A percentile compares a stretch with the other conserved stretches of the same genome.
phyloP scores from a whole-genome alignment of 768 basidiomycete species.

The Coprinopsis cinerea region DNA sequence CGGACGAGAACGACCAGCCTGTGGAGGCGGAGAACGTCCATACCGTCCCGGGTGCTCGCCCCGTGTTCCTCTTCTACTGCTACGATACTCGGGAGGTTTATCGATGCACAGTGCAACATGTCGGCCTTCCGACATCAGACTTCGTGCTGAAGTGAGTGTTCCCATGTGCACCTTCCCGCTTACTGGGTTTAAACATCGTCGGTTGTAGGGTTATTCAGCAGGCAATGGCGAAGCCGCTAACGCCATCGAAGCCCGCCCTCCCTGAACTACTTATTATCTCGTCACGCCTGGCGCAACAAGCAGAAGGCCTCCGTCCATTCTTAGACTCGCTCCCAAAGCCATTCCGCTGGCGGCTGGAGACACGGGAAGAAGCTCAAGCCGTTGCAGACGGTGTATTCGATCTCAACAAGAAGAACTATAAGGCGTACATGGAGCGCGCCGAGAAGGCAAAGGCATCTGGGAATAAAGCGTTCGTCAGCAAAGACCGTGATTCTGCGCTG shows the following conservation, averaged over 20 bases:
- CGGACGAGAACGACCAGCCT: constrained; percentile 14
- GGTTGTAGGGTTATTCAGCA: constrained; percentile 19
- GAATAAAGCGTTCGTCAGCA: constrained; percentile 20
- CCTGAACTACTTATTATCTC: constrained; percentile 25
- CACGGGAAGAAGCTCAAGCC: constrained; percentile 23
- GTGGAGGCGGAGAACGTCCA: constrained; percentile 13
- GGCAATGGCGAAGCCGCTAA: constrained; percentile 25
- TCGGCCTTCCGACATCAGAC: constrained; percentile 24
- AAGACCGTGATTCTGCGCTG: constrained; percentile 22
- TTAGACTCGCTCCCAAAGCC: constrained; percentile 32
- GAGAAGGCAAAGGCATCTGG: constrained; percentile 21
- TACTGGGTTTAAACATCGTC: not conserved
- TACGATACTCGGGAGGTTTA: constrained; percentile 24
- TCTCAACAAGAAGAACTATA: constrained; percentile 21
- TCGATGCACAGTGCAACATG: constrained; percentile 17
- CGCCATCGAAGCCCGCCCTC: constrained; percentile 23
- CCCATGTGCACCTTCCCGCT: not conserved
- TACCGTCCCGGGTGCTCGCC: constrained; percentile 16
- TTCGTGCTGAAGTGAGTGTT: constrained; percentile 22
- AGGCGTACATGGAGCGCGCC: constrained; percentile 17
- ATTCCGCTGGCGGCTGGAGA: constrained; percentile 31
- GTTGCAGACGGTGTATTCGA: constrained; percentile 23
- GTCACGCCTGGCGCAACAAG: constrained; percentile 23
- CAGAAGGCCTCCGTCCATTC: constrained; percentile 25
- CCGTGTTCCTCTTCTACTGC: constrained; percentile 21